Evolutionary conservation across 2,329 filamentous ascomycete species (phyloP), one percentile per base, ranked within the genome.

Genomic region (Chrysoporthe puriensis): DNA sequence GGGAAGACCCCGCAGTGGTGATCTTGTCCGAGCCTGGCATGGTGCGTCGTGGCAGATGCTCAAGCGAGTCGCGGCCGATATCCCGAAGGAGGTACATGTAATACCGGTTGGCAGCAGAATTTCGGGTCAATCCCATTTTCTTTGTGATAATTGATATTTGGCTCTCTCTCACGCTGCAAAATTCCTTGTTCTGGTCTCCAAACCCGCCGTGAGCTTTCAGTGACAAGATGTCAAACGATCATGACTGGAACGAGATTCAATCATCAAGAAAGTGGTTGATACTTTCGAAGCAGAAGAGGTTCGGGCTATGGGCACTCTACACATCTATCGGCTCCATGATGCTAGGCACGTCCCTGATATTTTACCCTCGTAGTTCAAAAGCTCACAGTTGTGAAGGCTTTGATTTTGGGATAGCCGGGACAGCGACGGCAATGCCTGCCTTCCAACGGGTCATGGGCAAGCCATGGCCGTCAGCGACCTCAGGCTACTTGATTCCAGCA

Each of bases 301-400:
- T 70, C 46, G 65, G 58, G 18, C 52, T 70, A 46, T 70, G 68
- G 68, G 68, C 65, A 34, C 46, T 70, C 11, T 70, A 66, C 43
- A 67, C 34, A 42, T 70, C 68, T 16, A 66, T 70, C 32, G 68
- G 68, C 13, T 70, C 66, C 13, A 70, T 70, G 68, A 70, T 70
- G 68, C 57, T 70, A 58, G 68, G 68, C 62, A 46, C 62, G 61
- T 48, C 44, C 6, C 44, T n/a, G 2, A n/a, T 18, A 9, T 46
- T 48, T 26, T 26, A 26, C 26, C 26, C 44, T 21, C 64, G 18
- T 13, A 14, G 2, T 54, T 62, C 40, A 14, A 18, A 43, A 26
- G 42, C 42, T 60, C 5, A 34, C 34, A 40, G 11, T 14, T 18
- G 36, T 26, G 8, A n/a, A 62, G 59, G 59, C 7, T 62, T 62